These are phyloP conservation scores for Calocybe cyanea DNA, from an alignment of 768 basidiomycete genomes.

Conservation along the genomic window DNA sequence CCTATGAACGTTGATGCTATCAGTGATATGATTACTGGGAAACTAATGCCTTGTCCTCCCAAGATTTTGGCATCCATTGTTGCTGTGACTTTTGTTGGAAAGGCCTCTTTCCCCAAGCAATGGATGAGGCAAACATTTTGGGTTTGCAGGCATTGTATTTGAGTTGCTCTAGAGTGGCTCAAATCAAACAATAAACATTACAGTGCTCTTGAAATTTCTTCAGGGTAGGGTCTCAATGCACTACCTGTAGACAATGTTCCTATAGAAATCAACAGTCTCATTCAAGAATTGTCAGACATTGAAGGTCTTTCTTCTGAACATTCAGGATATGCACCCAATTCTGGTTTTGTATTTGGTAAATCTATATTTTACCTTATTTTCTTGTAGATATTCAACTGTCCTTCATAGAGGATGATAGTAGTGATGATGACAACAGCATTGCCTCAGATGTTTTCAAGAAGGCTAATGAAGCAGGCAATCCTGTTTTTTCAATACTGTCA, in stretches of 20 bases:
- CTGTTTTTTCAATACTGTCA: not conserved
- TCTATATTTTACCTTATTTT: no score
- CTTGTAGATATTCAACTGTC: no score
- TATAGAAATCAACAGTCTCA: constrained; percentile 18
- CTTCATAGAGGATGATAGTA: no score
- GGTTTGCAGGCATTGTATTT: constrained; percentile 13
- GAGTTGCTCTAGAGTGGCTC: constrained; percentile 28
- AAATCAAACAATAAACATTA: constrained; percentile 27
- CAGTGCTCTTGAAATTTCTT: constrained; percentile 18
- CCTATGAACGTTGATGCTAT: constrained; percentile 17
- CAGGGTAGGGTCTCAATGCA: constrained; percentile 9
- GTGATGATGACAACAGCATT: no score
- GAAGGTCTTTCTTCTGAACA: constrained; percentile 20
- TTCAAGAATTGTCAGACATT: constrained; percentile 17
- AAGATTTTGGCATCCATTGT: constrained; percentile 23
- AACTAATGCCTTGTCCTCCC: constrained; percentile 21
- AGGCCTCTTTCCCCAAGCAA: constrained; percentile 18
- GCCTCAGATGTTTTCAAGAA: not conserved
- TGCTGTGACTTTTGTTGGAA: constrained; percentile 27
- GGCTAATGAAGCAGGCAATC: not conserved
- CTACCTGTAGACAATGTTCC: constrained; percentile 32
- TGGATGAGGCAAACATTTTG: constrained; percentile 15
- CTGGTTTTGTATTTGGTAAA: not conserved
- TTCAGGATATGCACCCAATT: constrained; percentile 24
- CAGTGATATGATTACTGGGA: constrained; percentile 19